These are phyloP conservation scores for Tolypocladium paradoxum DNA, from an alignment of 2,329 filamentous ascomycete genomes.

Conservation along the genomic window DNA sequence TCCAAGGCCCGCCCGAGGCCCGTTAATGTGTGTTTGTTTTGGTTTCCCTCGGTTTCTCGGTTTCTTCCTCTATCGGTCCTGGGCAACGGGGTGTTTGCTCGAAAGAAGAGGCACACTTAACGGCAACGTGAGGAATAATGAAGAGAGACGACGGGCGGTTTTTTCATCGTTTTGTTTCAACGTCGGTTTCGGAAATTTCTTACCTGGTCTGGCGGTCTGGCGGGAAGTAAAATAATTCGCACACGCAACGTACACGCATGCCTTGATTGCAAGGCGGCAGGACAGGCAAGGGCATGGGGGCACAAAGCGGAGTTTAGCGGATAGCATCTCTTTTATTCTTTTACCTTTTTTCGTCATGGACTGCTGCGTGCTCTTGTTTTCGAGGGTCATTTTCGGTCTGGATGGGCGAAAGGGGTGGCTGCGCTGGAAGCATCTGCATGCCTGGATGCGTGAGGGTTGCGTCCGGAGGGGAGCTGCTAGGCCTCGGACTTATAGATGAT, in stretches of 20 bases:
- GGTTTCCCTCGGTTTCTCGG: not conserved
- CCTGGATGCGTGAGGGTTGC: not conserved
- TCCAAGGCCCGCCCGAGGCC: not conserved
- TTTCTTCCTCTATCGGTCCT: not conserved
- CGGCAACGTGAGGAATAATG: not conserved
- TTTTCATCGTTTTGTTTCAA: not conserved
- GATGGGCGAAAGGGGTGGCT: not conserved
- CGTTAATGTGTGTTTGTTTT: not conserved
- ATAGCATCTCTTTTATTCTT: conserved; percentile 3
- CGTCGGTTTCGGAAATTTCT: not conserved
- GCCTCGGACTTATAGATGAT: not conserved
- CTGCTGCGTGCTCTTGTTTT: not conserved
- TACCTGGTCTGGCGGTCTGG: not conserved
- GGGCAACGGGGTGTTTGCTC: not conserved
- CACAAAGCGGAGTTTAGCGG: conserved; percentile 6
- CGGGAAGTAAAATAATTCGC: conserved; percentile 3
- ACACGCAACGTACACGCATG: conserved; percentile 2
- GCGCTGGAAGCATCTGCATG: not conserved
- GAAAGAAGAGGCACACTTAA: not conserved
- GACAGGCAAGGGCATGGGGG: not conserved
- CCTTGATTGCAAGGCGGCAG: not conserved
- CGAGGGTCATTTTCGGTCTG: not conserved
- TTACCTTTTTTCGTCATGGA: conserved; percentile 2
- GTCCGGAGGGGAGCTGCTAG: not conserved
- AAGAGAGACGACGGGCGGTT: not conserved